A percentile compares a stretch with the other conserved stretches of the same genome.
These are phyloP conservation scores for Monascus ruber DNA, from an alignment of 2,329 filamentous ascomycete genomes.

Conservation along the genomic window DNA sequence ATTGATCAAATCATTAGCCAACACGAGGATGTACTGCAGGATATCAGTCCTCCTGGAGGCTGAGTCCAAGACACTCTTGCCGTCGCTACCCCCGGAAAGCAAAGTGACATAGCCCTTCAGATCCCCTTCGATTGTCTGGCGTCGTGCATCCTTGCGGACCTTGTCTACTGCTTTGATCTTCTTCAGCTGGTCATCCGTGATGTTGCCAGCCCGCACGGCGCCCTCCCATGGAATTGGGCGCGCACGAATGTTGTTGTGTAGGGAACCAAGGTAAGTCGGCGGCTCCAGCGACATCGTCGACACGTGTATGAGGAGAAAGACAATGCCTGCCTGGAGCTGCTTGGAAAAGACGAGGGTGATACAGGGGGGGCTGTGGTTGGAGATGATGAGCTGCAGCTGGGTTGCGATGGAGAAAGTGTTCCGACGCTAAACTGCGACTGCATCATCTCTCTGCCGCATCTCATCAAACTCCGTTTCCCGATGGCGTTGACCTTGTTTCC, in stretches of 20 bases:
- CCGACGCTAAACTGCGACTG: no score
- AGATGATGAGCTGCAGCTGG: no score
- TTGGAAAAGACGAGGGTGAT: no score
- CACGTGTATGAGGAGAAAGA: no score
- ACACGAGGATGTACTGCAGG: conserved; percentile 85
- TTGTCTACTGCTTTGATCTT: conserved; percentile 97
- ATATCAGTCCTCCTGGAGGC: conserved; percentile 80
- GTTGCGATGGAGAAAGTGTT: no score
- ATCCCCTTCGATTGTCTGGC: conserved; percentile 69
- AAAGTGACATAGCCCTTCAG: conserved; percentile 67
- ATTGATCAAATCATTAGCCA: conserved; percentile 77
- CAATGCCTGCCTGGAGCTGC: no score
- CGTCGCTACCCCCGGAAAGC: conserved; percentile 58
- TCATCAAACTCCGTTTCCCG: background rate
- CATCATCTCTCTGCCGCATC: background rate
- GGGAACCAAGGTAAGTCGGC: conserved; percentile 72
- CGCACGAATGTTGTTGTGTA: conserved; percentile 94
- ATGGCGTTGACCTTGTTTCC: no score
- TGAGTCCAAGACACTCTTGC: conserved; percentile 69
- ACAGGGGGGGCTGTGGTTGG: no score
- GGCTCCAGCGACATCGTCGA: conserved; percentile 74
- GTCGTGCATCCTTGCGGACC: conserved; percentile 81
- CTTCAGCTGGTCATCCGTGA: conserved; percentile 86
- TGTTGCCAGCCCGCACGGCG: conserved; percentile 81
- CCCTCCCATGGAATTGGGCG: conserved; percentile 97